These are phyloP conservation scores for Otatea glauca DNA, from an alignment of 176 grass and related monocot genomes.

Conservation along the genomic window DNA sequence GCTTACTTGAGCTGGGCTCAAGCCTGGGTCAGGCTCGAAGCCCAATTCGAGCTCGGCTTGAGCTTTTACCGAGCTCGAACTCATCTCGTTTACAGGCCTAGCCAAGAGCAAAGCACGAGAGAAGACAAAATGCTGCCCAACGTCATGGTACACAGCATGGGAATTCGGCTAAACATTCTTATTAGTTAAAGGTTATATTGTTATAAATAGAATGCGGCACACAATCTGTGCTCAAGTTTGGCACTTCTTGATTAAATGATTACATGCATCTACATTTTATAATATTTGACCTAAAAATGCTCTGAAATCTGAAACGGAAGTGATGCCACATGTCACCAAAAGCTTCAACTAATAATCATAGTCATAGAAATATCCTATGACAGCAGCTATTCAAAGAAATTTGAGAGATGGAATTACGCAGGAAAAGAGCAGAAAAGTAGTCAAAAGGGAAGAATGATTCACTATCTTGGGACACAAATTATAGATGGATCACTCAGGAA, in stretches of 20 bases:
- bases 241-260: conserved; percentile 3
- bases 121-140: not conserved
- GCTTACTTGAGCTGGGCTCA: too few relatives aligned
- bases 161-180: not conserved
- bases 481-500: conserved; percentile 12
- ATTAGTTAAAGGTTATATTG: not conserved
- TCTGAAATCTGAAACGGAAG: not conserved
- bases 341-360: not conserved
- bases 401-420: not conserved
- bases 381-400: not conserved
- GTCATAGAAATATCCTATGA: not conserved
- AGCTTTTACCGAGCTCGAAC: too few relatives aligned
- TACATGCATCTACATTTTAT: conserved; percentile 8
- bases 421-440: not conserved
- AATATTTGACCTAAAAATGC: not conserved
- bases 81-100: too few relatives aligned
- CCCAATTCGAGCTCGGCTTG: too few relatives aligned
- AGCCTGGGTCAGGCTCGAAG: too few relatives aligned
- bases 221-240: conserved; percentile 8
- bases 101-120: not conserved
- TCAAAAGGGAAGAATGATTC: not conserved
- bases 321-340: not conserved
- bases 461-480: not conserved
- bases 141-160: not conserved
- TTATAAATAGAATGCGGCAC: not conserved